Evolutionary conservation across 2,329 filamentous ascomycete species (phyloP).

Genomic region (Ilyonectria robusta): DNA sequence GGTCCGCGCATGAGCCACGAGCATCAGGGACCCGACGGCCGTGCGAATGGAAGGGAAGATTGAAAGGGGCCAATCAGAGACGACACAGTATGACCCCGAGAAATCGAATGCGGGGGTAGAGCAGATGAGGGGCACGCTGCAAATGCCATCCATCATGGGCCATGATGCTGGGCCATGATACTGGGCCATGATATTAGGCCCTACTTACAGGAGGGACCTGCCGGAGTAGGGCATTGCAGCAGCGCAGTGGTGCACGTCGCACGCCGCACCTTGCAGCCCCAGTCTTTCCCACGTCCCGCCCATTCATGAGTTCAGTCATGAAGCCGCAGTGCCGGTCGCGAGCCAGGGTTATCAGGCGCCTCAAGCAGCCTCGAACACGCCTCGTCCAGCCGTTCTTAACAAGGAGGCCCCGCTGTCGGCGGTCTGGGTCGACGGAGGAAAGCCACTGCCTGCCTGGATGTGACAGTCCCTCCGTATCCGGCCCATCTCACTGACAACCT

Average conservation of each 20-base stretch:
- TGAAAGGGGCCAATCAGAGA: constrained; percentile 33
- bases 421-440: neutral
- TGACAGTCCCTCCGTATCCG: constrained; percentile 18
- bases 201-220: neutral
- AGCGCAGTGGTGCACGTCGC: constrained; percentile 11
- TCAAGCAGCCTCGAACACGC: neutral
- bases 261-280: constrained; percentile 7
- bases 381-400: neutral
- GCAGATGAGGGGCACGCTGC: constrained; percentile 37
- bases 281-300: constrained; percentile 21
- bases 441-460: neutral
- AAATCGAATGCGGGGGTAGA: constrained; percentile 44
- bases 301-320: neutral
- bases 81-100: constrained; percentile 35
- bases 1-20: constrained; percentile 14
- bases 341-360: neutral
- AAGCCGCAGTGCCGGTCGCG: neutral
- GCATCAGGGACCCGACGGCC: constrained; percentile 10
- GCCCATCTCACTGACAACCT: constrained; percentile 15
- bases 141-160: constrained; percentile 29
- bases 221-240: neutral
- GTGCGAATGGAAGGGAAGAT: constrained; percentile 10
- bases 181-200: too few species aligned
- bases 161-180: neutral
- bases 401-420: constrained; percentile 16